A percentile compares a stretch with the other conserved stretches of the same genome.
phyloP scores from a whole-genome alignment of 441 rosid genomes.

The Eutrema salsugineum region DNA sequence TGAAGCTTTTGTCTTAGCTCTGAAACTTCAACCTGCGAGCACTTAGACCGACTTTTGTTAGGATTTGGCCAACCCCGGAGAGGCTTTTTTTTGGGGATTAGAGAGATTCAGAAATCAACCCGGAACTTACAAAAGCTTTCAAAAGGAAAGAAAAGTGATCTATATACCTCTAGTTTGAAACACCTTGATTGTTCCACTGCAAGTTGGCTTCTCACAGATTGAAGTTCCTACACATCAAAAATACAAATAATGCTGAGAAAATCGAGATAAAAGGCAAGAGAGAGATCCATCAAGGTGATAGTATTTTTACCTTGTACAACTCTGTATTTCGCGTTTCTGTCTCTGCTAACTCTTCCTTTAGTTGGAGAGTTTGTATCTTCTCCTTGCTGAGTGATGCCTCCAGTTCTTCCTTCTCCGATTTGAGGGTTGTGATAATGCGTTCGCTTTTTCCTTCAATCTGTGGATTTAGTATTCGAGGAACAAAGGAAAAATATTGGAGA shows the following conservation, averaged over 20 bases:
- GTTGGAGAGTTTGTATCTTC: constrained; percentile 54
- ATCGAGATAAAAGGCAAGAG: neutral
- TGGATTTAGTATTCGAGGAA: constrained; percentile 33
- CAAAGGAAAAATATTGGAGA: neutral
- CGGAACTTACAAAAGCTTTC: neutral
- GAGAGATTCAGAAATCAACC: neutral
- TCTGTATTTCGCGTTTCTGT: constrained; percentile 65
- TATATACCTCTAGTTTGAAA: constrained; percentile 78
- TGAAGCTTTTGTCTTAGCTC: constrained; percentile 82
- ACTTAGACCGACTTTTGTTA: neutral
- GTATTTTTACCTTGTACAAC: constrained; percentile 59
- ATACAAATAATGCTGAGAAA: neutral
- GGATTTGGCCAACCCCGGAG: neutral
- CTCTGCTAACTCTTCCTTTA: constrained; percentile 74
- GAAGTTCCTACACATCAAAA: constrained; percentile 56
- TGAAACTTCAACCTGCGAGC: constrained; percentile 73
- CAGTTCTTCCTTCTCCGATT: constrained; percentile 69
- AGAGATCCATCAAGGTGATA: neutral
- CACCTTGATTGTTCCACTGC: constrained; percentile 85
- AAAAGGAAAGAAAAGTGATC: neutral
- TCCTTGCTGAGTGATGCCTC: constrained; percentile 68
- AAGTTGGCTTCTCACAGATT: constrained; percentile 78
- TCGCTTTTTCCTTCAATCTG: constrained; percentile 45
- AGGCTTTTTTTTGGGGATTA: neutral
- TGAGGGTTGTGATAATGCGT: constrained; percentile 43